These are phyloP conservation scores for Drechmeria coniospora DNA, from an alignment of 2,329 filamentous ascomycete species.

Conservation along the genomic window DNA sequence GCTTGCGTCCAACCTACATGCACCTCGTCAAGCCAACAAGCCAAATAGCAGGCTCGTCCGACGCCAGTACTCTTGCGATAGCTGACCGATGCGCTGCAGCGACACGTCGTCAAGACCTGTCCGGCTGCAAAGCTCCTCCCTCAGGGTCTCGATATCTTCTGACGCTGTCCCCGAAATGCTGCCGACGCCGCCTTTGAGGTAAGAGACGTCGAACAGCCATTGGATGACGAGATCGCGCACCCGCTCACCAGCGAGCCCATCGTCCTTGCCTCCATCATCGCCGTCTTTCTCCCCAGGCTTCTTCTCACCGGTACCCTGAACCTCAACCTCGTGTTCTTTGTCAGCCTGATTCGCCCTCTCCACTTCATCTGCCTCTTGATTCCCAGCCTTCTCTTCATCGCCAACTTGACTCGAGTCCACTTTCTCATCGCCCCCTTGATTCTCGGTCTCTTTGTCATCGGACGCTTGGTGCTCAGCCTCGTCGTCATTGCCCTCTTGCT, in stretches of 20 bases:
- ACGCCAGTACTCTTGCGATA: slow-evolving; percentile 66
- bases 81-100: slow-evolving; percentile 41
- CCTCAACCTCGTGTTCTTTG: too few relatives aligned
- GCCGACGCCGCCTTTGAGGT: slow-evolving; percentile 32
- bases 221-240: slow-evolving; percentile 37
- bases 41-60: slow-evolving; percentile 72
- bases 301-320: too few relatives aligned
- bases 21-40: slow-evolving; percentile 35
- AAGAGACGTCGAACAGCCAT: slow-evolving; percentile 44
- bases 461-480: background rate
- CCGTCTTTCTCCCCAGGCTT: too few relatives aligned
- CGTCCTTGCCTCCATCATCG: too few relatives aligned
- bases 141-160: slow-evolving; percentile 26
- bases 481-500: slow-evolving; percentile 4
- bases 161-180: slow-evolving; percentile 8
- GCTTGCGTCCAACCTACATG: background rate
- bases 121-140: slow-evolving; percentile 27
- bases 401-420: too few relatives aligned
- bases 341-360: too few relatives aligned
- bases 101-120: slow-evolving; percentile 34
- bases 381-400: too few relatives aligned
- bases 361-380: too few relatives aligned
- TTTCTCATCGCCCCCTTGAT: too few relatives aligned
- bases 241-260: slow-evolving; percentile 11
- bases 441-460: slow-evolving; percentile 5